Evolutionary conservation across 176 grass and related monocot genomes (phyloP).

Genomic region (Carex pumila): DNA sequence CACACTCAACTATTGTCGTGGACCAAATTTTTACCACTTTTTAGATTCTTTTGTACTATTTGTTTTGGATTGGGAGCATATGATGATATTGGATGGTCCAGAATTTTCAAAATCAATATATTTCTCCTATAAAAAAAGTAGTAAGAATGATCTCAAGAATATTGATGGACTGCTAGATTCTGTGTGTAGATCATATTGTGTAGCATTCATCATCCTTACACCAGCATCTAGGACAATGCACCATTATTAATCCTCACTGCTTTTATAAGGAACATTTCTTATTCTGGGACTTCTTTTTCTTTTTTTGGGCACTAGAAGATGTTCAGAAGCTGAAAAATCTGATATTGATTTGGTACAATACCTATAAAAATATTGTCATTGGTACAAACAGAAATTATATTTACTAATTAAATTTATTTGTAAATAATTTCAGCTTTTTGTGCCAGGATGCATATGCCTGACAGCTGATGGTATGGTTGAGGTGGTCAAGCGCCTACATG

Average conservation of each 20-base stretch:
- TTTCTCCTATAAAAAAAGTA: background rate
- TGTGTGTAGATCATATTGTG: background rate
- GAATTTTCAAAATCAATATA: background rate
- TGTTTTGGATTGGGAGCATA: background rate
- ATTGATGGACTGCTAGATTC: background rate
- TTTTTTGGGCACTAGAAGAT: background rate
- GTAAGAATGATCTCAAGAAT: background rate
- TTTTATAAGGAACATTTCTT: background rate
- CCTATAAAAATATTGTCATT: background rate
- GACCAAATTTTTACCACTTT: background rate
- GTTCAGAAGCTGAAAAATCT: background rate
- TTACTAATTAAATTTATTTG: background rate
- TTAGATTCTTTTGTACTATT: background rate
- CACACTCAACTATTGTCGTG: background rate
- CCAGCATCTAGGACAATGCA: too few species aligned
- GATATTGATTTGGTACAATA: background rate
- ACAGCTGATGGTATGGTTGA: conserved; percentile 70
- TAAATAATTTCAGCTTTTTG: conserved; percentile 64
- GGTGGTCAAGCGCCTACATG: conserved; percentile 43
- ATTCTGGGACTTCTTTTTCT: background rate
- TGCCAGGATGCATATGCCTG: conserved; percentile 66
- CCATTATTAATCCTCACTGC: background rate
- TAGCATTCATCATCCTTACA: too few species aligned
- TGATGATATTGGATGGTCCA: background rate
- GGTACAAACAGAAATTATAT: background rate